Evolutionary conservation across 768 basidiomycete genomes (phyloP).

Genomic region (Cytidiella melzeri): DNA sequence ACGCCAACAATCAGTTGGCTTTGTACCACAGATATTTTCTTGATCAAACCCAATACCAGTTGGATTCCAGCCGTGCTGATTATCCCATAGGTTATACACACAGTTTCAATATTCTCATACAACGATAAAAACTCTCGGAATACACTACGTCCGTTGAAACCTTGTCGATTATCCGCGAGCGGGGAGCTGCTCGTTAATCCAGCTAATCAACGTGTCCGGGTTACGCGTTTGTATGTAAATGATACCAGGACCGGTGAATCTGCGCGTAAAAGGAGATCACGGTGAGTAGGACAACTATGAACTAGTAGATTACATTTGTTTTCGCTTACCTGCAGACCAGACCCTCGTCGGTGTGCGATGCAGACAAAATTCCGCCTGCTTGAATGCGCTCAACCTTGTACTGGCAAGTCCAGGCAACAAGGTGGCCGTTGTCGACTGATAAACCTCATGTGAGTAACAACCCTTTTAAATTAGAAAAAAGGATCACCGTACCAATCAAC

Average conservation of each 20-base stretch:
- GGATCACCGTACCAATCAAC: slow-evolving; percentile 23
- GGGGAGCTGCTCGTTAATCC: slow-evolving; percentile 27
- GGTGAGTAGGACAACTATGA: not conserved
- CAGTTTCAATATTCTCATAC: too few relatives aligned
- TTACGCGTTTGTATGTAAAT: slow-evolving; percentile 30
- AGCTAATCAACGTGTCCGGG: slow-evolving; percentile 23
- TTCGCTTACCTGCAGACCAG: slow-evolving; percentile 25
- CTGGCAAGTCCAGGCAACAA: slow-evolving; percentile 29
- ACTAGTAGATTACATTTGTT: not conserved
- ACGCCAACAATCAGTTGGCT: too few relatives aligned
- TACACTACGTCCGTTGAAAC: not conserved
- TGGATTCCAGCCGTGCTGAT: too few relatives aligned
- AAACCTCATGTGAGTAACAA: not conserved
- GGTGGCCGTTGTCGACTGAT: slow-evolving; percentile 29
- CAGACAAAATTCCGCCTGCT: slow-evolving; percentile 26
- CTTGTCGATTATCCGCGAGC: not conserved
- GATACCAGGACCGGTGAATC: slow-evolving; percentile 29
- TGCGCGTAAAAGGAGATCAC: slow-evolving; percentile 1
- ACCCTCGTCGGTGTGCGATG: slow-evolving; percentile 27
- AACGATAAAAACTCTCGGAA: not conserved
- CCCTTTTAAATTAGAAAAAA: not conserved
- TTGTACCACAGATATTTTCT: too few relatives aligned
- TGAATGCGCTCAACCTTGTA: slow-evolving; percentile 29
- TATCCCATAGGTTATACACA: too few relatives aligned
- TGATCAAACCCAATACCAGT: too few relatives aligned